These are phyloP conservation scores for Apophysomyces sp. DNA, from an alignment of 371 early-diverging fungal genomes.

Conservation along the genomic window DNA sequence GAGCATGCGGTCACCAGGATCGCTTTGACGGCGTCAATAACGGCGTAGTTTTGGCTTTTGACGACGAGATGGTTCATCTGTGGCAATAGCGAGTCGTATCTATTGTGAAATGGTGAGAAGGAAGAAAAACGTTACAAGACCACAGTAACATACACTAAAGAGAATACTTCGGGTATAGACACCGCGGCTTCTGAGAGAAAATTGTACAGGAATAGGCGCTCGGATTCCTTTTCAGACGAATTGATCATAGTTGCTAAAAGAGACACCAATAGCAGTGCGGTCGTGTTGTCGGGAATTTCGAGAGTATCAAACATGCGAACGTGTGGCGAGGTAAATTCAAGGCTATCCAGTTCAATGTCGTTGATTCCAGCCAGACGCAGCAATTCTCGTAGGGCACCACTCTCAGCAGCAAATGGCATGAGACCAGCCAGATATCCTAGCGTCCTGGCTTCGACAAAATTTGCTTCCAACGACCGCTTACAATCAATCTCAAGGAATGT, in stretches of 20 bases:
- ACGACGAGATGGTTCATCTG: constrained; percentile 50
- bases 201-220: constrained; percentile 64
- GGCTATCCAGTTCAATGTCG: constrained; percentile 19
- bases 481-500: constrained; percentile 71
- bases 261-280: constrained; percentile 57
- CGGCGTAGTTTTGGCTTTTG: constrained; percentile 40
- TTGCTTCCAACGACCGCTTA: constrained; percentile 20
- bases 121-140: constrained; percentile 6
- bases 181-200: constrained; percentile 59
- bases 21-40: constrained; percentile 51
- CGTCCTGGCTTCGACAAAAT: constrained; percentile 20
- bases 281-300: constrained; percentile 51
- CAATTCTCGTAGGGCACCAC: constrained; percentile 43
- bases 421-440: constrained; percentile 46
- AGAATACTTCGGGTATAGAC: constrained; percentile 56
- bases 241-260: constrained; percentile 66
- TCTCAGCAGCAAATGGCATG: constrained; percentile 48
- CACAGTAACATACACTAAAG: constrained; percentile 31
- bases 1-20: constrained; percentile 75
- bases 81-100: constrained; percentile 52
- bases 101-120: background rate
- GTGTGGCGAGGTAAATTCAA: constrained; percentile 6
- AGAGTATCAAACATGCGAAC: constrained; percentile 32
- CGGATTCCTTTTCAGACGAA: constrained; percentile 61
- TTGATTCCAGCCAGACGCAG: constrained; percentile 45